Base-by-base conservation (phyloP, 1,284 basidiomycete genomes). In the Xerocomus nothofagi region DNA sequence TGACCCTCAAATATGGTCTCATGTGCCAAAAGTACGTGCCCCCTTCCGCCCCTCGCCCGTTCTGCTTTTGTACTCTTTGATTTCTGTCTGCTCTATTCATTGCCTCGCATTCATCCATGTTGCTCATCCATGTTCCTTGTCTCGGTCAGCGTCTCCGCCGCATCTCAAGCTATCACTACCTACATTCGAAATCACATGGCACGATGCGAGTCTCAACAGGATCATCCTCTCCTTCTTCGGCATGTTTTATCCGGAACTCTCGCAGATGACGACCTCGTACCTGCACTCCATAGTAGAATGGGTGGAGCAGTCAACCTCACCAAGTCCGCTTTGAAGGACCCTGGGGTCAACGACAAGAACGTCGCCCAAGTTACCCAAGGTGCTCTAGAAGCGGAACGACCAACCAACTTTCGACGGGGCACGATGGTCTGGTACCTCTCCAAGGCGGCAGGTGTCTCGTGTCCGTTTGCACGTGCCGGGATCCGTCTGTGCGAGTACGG, bases 351-450 rank as follows among this genome's bases (percentile, higher is more conserved):
- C 10, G 54, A 62, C 42, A 63, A 54, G 36, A 51, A 34, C 12
- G 12, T 20, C 20, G 1, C 37, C 15, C 59, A 47, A 30, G 31
- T 39, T 6, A 8, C 34, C 3, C 54, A 49, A 32, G 34, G 18
- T 11, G 18, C 26, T 11, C 49, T 23, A 9, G 71, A 73, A 47
- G 53, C 32, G 32, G 75, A 73, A 45, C 74, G 84, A 33, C 55
- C 74, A 23, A 88, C 86, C n/a, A 87, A 87, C 65, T 89, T 88
- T 62, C 77, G 86, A 49, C 77, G 82, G 36, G 87, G 87, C 30
- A 89, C 87, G 32, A 78, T 80, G 60, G 85, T 89, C 8, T 89
- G 86, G 86, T 89, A 88, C 67, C 75, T 89, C 43, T 84, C 81
- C 63, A 78, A 79, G 57, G 84, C 83, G 18, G 80, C 85, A 6